Evolutionary conservation across 345 rosid species (phyloP).

Genomic region (Eucalyptus pauciflora): DNA sequence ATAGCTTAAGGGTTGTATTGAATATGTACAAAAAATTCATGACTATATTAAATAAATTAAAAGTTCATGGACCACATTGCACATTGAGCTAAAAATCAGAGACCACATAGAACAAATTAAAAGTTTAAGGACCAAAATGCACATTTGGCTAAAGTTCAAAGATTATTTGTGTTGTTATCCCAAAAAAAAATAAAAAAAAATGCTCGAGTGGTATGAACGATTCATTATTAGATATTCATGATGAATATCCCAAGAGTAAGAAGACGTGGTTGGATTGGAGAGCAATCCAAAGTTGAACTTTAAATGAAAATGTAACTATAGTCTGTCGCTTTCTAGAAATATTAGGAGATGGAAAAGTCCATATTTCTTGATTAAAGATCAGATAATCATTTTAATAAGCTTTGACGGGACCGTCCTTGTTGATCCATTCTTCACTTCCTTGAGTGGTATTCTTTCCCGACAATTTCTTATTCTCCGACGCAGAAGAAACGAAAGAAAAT

Average conservation of each 20-base stretch:
- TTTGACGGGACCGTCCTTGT: not conserved
- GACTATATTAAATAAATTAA: too few relatives aligned
- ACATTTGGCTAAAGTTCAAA: too few relatives aligned
- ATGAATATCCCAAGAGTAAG: not conserved
- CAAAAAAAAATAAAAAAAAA: too few relatives aligned
- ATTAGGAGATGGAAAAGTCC: not conserved
- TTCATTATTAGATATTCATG: not conserved
- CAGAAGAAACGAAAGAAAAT: not conserved
- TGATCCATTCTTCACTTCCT: not conserved
- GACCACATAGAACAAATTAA: too few relatives aligned
- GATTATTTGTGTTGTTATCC: too few relatives aligned
- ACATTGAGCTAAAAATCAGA: too few relatives aligned
- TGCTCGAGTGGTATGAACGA: not conserved
- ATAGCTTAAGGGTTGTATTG: too few relatives aligned
- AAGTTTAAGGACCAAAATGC: too few relatives aligned
- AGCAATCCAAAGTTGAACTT: not conserved
- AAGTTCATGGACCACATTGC: fast-evolving
- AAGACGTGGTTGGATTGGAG: not conserved
- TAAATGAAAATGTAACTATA: not conserved
- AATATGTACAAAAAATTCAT: too few relatives aligned
- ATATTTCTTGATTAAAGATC: not conserved
- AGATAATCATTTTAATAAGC: not conserved
- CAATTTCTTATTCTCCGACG: not conserved
- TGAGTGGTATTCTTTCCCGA: not conserved
- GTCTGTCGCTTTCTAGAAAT: not conserved